These are phyloP conservation scores for Arabidopsis suecica DNA, from an alignment of 345 rosid genomes.

Conservation along the genomic window DNA sequence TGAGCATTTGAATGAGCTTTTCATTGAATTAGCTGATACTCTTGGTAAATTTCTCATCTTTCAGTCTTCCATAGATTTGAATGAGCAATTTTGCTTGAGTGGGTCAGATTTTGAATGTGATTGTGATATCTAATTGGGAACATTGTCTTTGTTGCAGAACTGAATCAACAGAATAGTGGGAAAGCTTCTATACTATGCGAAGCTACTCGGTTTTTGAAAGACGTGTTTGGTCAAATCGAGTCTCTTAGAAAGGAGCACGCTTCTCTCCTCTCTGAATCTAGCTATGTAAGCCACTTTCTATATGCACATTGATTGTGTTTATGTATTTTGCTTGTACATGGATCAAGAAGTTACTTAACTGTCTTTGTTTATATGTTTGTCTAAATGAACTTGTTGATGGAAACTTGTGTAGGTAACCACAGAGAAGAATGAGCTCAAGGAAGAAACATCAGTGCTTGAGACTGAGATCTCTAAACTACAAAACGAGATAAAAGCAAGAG, in stretches of 20 bases:
- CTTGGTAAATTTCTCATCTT: slow-evolving; percentile 60
- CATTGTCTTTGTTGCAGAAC: slow-evolving; percentile 48
- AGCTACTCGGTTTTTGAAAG: slow-evolving; percentile 79
- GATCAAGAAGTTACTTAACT: not conserved
- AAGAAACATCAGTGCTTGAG: slow-evolving; percentile 75
- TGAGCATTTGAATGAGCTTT: slow-evolving; percentile 90
- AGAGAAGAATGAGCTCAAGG: slow-evolving; percentile 85
- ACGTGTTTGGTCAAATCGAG: slow-evolving; percentile 70
- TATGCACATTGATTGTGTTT: not conserved
- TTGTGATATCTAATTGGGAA: slow-evolving; percentile 6
- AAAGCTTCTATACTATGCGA: slow-evolving; percentile 78
- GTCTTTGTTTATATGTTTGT: not conserved
- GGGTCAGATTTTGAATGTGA: not conserved
- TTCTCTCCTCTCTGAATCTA: slow-evolving; percentile 75
- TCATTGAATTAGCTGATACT: slow-evolving; percentile 70
- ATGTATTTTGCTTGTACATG: not conserved
- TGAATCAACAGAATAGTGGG: slow-evolving; percentile 71
- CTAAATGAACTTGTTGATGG: not conserved
- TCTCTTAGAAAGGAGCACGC: slow-evolving; percentile 71
- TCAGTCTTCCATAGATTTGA: not conserved
- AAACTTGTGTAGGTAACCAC: slow-evolving; percentile 57
- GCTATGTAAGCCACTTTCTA: slow-evolving; percentile 58
- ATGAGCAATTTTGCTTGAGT: slow-evolving; percentile 9
- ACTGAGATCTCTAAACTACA: slow-evolving; percentile 61
- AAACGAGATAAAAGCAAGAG: slow-evolving; percentile 56